Conservation (phyloP, 805 yeast species). For the Candida sonorensis region DNA sequence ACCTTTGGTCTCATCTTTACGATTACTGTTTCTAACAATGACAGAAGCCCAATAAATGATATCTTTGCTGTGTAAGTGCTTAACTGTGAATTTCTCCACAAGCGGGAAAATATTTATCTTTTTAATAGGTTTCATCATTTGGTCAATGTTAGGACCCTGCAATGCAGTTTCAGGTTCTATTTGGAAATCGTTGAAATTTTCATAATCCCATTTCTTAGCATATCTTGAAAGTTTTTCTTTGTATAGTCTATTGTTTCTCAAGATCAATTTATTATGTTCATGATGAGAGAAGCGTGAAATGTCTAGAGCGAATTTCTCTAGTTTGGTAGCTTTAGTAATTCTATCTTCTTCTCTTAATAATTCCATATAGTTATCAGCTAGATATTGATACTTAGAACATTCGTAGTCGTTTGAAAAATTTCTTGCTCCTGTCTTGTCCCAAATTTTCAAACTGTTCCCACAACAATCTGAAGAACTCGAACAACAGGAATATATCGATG, state of each 20-base stretch:
- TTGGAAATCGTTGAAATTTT: neutral
- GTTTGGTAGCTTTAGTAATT: conserved; percentile 19
- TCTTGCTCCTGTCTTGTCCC: no score
- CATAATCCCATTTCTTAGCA: conserved; percentile 36
- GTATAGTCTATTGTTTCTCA: conserved; percentile 22
- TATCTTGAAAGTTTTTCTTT: conserved; percentile 18
- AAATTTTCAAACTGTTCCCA: no score
- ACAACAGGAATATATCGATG: no score
- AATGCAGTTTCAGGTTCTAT: neutral
- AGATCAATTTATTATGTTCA: conserved; percentile 21
- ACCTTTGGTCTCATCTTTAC: conserved; percentile 79
- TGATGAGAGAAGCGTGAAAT: conserved; percentile 23
- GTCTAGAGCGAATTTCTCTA: conserved; percentile 23
- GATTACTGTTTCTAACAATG: conserved; percentile 93
- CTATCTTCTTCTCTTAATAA: conserved; percentile 17
- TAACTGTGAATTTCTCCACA: conserved; percentile 83
- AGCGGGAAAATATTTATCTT: conserved; percentile 74
- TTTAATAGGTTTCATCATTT: conserved; percentile 34
- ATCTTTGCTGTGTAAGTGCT: conserved; percentile 60
- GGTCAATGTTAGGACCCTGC: conserved; percentile 18
- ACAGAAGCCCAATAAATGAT: conserved; percentile 96
- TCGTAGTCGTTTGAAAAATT: conserved; percentile 6
- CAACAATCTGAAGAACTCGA: no score
- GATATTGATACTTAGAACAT: conserved; percentile 11
- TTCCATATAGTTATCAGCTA: conserved; percentile 15